phyloP scores from a whole-genome alignment of 305 asterid genomes.

The Petunia hybrid region DNA sequence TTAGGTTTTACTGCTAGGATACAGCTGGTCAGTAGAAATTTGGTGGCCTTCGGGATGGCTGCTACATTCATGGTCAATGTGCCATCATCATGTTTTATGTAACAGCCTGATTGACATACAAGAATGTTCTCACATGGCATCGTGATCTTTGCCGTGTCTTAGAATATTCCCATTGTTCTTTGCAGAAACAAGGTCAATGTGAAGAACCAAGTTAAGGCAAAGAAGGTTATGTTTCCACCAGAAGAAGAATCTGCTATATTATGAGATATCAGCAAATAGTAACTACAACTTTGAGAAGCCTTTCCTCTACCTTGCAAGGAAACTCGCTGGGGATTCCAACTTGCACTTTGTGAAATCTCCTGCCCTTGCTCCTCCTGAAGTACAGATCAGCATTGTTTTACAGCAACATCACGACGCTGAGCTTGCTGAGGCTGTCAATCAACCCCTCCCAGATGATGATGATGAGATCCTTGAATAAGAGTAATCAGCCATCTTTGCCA shows the following conservation, averaged over 20 bases:
- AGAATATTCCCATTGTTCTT: conserved; percentile 35
- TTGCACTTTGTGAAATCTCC: conserved; percentile 36
- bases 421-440: background rate
- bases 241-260: conserved; percentile 20
- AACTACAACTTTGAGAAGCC: background rate
- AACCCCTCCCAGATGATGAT: conserved; percentile 31
- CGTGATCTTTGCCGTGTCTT: conserved; percentile 72
- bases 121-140: conserved; percentile 89
- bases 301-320: conserved; percentile 38
- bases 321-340: conserved; percentile 38
- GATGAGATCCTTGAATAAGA: background rate
- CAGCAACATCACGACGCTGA: conserved; percentile 33
- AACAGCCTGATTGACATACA: conserved; percentile 79
- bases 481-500: no score
- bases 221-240: conserved; percentile 34
- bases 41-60: conserved; percentile 43
- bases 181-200: conserved; percentile 43
- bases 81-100: conserved; percentile 92
- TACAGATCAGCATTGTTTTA: conserved; percentile 29
- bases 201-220: conserved; percentile 40
- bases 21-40: conserved; percentile 41
- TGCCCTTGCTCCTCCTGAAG: background rate
- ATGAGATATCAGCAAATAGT: background rate
- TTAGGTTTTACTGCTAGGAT: conserved; percentile 42
- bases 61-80: conserved; percentile 77